Evolutionary conservation across 805 yeast genomes (phyloP), one percentile per base, ranked within the genome.

Genomic region (Lachancea dasiensis): DNA sequence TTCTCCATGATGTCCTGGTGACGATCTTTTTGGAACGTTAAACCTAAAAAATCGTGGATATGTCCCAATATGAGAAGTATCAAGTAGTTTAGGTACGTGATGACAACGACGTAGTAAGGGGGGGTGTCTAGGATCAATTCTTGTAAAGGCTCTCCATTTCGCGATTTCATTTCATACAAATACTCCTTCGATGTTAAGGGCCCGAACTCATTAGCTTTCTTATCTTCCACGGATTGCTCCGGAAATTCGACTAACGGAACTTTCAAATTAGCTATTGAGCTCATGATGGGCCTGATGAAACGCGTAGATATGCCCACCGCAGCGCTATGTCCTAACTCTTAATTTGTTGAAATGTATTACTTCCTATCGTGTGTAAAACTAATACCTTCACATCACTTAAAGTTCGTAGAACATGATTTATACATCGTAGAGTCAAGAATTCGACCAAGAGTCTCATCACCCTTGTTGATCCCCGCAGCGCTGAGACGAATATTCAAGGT

Each of bases 31-130:
- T 72, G 73, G 61, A 89, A 83, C 16, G 69, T 64, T 56, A 81
- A 75, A 39, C 95, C 95, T 43, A 86, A 72, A 60, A 80, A 90
- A 64, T 92, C 99, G 50, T 87, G 79, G 27, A 87, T 64, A 56
- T 92, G 95, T 24, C 99, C 99, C 43, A 86, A 73, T 26, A 87
- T 76, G 47, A 92, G 85, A 51, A 92, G 70, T 31, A 86, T 75
- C 50, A 94, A 69, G 60, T 87, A 94, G 59, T 83, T 79, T 48
- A 92, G 63, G 56, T 90, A 92, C 2, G 98, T 90, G 41, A 86
- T 72, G 34, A 92, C 64, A 43, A 85, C 75, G 37, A 83, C 77
- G 47, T 73, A 72, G 52, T 86, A 84, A 15, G 95, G 90, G 5
- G 97, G 97, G 39, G 89, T 90, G 59, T 87, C 96, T 37, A 64